A percentile compares a stretch with the other conserved stretches of the same genome.
These are phyloP conservation scores for Coemansia sp. DNA, from an alignment of 192 early-diverging fungal genomes.

Conservation along the genomic window DNA sequence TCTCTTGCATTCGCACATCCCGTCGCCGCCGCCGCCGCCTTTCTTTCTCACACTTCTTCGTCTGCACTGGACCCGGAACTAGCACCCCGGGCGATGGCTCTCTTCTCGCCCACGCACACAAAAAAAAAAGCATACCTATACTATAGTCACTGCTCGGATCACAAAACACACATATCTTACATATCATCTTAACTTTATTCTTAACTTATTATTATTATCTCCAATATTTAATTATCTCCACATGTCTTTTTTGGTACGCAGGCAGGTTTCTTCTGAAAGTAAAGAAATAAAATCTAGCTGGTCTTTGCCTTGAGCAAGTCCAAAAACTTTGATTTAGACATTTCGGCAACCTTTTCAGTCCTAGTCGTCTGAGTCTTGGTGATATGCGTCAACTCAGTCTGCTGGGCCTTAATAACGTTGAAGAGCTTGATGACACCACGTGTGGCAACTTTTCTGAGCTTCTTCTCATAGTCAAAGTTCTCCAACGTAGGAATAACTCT, in stretches of 20 bases:
- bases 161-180: conserved; percentile 1
- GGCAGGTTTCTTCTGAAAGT: not conserved
- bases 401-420: conserved; percentile 88
- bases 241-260: not conserved
- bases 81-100: not conserved
- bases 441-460: conserved; percentile 86
- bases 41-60: not conserved
- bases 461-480: conserved; percentile 84
- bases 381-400: conserved; percentile 62
- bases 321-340: conserved; percentile 71
- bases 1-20: not conserved
- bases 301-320: conserved; percentile 65
- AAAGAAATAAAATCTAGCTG: conserved; percentile 7
- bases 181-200: conserved; percentile 11
- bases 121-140: conserved; percentile 1
- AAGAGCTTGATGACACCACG: conserved; percentile 92
- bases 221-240: not conserved
- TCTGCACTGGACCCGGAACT: not conserved
- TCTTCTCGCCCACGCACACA: not conserved
- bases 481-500: conserved; percentile 73
- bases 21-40: not conserved
- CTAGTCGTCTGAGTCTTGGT: conserved; percentile 56
- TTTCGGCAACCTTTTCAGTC: conserved; percentile 58
- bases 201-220: conserved; percentile 1
- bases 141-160: not conserved